These are phyloP conservation scores for Suillus lakei DNA, from an alignment of 768 basidiomycete species.

Conservation along the genomic window DNA sequence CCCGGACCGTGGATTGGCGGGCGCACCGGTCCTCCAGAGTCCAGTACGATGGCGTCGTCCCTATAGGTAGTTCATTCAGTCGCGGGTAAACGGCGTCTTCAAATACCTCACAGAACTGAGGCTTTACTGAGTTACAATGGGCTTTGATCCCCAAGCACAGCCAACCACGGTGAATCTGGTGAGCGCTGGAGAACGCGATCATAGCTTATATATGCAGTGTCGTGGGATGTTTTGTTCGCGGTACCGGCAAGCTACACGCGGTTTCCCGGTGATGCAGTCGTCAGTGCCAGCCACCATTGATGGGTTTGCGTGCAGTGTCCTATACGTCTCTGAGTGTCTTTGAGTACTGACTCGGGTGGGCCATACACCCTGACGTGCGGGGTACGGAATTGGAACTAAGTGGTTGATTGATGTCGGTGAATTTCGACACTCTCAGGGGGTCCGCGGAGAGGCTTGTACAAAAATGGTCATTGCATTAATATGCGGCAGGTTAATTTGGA, in stretches of 20 bases:
- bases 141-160: constrained; percentile 1
- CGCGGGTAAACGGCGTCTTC: not conserved
- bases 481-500: not conserved
- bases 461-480: not conserved
- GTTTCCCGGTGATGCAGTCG: not conserved
- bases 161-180: not conserved
- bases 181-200: not conserved
- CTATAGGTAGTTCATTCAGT: not conserved
- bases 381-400: not conserved
- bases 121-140: not conserved
- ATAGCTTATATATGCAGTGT: not conserved
- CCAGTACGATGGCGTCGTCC: not conserved
- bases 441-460: not conserved
- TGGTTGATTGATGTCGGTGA: not conserved
- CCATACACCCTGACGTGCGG: not conserved
- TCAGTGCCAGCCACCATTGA: not conserved
- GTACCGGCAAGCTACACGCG: not conserved
- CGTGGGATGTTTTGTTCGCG: not conserved
- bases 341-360: too few relatives aligned
- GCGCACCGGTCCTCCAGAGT: not conserved
- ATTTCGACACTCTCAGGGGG: not conserved
- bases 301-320: not conserved
- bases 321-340: not conserved
- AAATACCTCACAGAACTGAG: not conserved
- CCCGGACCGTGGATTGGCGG: not conserved